phyloP scores from a whole-genome alignment of 2,329 filamentous ascomycete species.

The Alternaria sp. region DNA sequence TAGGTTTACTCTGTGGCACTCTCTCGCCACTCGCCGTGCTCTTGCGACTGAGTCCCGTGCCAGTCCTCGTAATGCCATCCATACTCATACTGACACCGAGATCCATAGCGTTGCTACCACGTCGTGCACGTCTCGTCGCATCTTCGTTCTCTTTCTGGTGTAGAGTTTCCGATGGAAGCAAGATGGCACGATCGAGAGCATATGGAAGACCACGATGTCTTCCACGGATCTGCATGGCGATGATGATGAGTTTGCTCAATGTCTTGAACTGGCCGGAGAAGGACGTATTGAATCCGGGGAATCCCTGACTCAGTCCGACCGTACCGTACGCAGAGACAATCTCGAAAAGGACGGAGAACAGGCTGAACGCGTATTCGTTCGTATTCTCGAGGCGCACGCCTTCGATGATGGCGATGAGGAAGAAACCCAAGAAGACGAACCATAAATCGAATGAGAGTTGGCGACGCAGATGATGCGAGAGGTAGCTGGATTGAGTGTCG shows the following conservation, averaged over 20 bases:
- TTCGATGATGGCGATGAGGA: conserved; percentile 90
- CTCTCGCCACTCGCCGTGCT: conserved; percentile 22
- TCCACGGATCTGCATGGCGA: conserved; percentile 70
- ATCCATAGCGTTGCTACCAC: conserved; percentile 33
- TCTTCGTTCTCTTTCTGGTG: conserved; percentile 65
- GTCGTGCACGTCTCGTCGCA: conserved; percentile 51
- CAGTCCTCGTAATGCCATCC: conserved; percentile 24
- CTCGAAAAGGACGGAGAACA: conserved; percentile 55
- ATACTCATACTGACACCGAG: conserved; percentile 2
- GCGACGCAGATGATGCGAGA: conserved; percentile 87
- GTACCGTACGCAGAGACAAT: conserved; percentile 69
- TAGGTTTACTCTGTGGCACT: conserved; percentile 10
- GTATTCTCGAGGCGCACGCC: conserved; percentile 70
- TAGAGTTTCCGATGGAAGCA: conserved; percentile 70
- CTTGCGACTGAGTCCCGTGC: conserved; percentile 25
- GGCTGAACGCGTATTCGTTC: conserved; percentile 60
- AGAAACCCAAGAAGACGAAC: conserved; percentile 94
- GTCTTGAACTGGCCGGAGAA: conserved; percentile 82
- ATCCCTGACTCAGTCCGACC: conserved; percentile 88
- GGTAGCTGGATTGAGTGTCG: conserved; percentile 75
- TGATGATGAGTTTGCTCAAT: conserved; percentile 69
- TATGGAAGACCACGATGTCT: conserved; percentile 70
- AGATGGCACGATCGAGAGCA: conserved; percentile 71
- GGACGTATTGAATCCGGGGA: conserved; percentile 74
- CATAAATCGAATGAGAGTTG: conserved; percentile 97